Evolutionary conservation across 768 basidiomycete genomes (phyloP).

Genomic region (Collybia mongolica): DNA sequence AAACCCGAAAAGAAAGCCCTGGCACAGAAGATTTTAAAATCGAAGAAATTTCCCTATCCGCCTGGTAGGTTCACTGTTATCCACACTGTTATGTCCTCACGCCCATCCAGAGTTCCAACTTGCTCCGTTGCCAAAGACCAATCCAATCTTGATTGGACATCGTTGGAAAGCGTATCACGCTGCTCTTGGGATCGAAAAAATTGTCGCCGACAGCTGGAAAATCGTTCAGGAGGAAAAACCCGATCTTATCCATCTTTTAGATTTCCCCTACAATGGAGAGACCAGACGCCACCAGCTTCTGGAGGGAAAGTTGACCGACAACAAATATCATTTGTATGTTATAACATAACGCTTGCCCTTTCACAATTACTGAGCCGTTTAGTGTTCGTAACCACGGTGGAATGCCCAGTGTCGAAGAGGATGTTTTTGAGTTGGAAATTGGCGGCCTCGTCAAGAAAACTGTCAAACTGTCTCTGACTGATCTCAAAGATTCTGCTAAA

Average conservation of each 20-base stretch:
- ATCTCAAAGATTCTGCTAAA: constrained; percentile 43
- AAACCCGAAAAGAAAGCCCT: constrained; percentile 40
- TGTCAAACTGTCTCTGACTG: constrained; percentile 42
- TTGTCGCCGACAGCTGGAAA: constrained; percentile 53
- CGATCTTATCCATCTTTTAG: constrained; percentile 47
- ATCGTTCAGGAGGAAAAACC: constrained; percentile 50
- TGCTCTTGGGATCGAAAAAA: constrained; percentile 41
- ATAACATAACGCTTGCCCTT: not conserved
- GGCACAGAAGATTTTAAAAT: constrained; percentile 37
- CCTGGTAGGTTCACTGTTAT: constrained; percentile 28
- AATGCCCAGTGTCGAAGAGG: constrained; percentile 46
- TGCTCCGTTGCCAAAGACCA: constrained; percentile 46
- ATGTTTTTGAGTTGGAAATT: constrained; percentile 47
- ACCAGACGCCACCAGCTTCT: constrained; percentile 42
- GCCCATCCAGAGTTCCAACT: constrained; percentile 55
- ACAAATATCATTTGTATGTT: constrained; percentile 48
- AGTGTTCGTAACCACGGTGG: constrained; percentile 57
- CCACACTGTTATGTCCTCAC: not conserved
- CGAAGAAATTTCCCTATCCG: constrained; percentile 35
- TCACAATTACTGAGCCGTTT: not conserved
- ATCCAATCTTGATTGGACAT: constrained; percentile 46
- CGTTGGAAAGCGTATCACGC: constrained; percentile 56
- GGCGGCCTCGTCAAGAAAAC: constrained; percentile 48
- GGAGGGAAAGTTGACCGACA: constrained; percentile 44
- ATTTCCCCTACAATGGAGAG: constrained; percentile 59